phyloP scores from a whole-genome alignment of 2,329 filamentous ascomycete species.

The Penicillium fuscoglaucum region DNA sequence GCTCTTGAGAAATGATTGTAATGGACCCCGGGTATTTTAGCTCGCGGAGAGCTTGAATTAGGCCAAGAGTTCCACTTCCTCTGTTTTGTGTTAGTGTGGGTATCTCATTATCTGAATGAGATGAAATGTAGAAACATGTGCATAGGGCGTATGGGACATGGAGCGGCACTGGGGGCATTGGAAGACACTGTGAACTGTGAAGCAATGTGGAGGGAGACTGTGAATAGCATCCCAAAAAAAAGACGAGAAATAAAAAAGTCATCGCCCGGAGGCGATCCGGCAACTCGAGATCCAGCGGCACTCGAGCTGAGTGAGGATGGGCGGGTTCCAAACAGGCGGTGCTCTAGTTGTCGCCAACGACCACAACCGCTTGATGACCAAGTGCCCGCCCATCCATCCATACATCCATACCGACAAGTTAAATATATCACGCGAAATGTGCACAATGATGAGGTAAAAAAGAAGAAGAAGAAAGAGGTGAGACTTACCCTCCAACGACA shows the following conservation, averaged over 20 bases:
- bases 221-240: not conserved
- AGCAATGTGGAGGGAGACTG: not conserved
- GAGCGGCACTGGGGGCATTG: not conserved
- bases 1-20: slow-evolving; percentile 80
- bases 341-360: not conserved
- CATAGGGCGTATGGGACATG: not conserved
- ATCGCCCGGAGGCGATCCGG: not conserved
- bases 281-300: not conserved
- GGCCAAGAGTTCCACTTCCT: slow-evolving; percentile 79
- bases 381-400: not conserved
- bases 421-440: not conserved
- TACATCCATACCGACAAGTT: not conserved
- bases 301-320: not conserved
- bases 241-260: not conserved
- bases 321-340: not conserved
- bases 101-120: not conserved
- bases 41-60: slow-evolving; percentile 78
- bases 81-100: slow-evolving; percentile 39
- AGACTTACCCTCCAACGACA: slow-evolving; percentile 70
- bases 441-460: not conserved
- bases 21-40: slow-evolving; percentile 77
- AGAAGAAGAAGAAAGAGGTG: not conserved
- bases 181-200: not conserved
- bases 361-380: not conserved
- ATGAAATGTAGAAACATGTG: not conserved